Evolutionary conservation across 106 monocot genomes (phyloP), one percentile per base, ranked within the genome.

Genomic region (Xerophyta viscosa): DNA sequence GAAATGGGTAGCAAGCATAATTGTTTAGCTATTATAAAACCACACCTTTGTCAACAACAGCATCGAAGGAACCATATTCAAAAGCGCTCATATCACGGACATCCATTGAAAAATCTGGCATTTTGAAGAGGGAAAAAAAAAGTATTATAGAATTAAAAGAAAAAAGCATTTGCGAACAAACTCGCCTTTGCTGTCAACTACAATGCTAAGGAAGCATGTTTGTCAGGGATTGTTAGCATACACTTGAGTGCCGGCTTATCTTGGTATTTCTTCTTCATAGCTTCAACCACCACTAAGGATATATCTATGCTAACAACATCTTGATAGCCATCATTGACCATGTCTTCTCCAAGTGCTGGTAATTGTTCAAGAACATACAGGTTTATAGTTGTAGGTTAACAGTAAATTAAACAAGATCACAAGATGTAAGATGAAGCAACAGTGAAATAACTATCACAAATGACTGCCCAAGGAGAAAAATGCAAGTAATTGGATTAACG

Each of bases 41-140:
- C 19, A 15, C 73, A 89, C 94, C 94, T 85, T 96, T 96, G 57
- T 96, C 94, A 67, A 96, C 69, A 62, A 96, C 78, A 61, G 78
- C 84, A 74, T 88, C 85, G 33, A 88, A 96, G 8, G 78, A 81
- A 67, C 66, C 48, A 62, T 69, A 65, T 73, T 81, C 70, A 66
- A 96, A 79, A 31, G 20, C 53, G 41, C 26, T 61, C 94, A 96
- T 96, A 58, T 96, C 64, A 41, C 73, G 61, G 27, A 79, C 94
- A 74, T 96, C 94, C 94, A 88, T 88, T 54, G 75, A 66, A 41
- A 88, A 57, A 61, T 81, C 88, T 88, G 52, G 10, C 21, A 26
- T 28, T 43, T 29, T 51, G 67, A 27, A 46, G 36, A 66, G 55
- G 31, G 56, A 49, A 43, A 69, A 62, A 54, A 54, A 24, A 17